Base-by-base conservation (phyloP, 1,139 yeast species). In the Magnusiomyces suaveolens region DNA sequence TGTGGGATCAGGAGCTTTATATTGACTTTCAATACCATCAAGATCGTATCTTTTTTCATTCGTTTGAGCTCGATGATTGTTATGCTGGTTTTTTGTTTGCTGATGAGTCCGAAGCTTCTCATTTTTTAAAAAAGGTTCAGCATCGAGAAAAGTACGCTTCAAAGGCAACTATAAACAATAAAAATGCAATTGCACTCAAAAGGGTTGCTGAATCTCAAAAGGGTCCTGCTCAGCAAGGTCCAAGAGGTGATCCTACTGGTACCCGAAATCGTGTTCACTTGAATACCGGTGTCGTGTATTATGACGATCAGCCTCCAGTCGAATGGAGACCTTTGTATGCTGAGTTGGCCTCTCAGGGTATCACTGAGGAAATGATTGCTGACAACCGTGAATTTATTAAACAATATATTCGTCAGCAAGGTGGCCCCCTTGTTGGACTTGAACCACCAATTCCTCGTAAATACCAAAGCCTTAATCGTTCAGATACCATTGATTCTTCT, bases 1-100 rank as follows among this genome's bases (percentile, higher is more conserved):
- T 92, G 0, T 92, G 98, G 98, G 98, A 92, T 69, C 98, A 92
- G 69, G 98, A 92, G 68, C 71, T 92, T 51, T 92, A 87, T 66
- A 83, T 88, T 10, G 85, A 87, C 63, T 89, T 92, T 67, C 84
- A 83, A 60, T 92, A 92, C 70, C 80, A 86, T 66, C 97, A 92
- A 69, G 98, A 92, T 68, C 79, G 98, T 26, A 83, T 95, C 52
- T 92, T 87, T 70, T 92, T 92, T 76, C 98, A 92, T 67, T 79
- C 95, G 10, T 92, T 92, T 72, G 98, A 92, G 72, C 75, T 88
- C 56, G 97, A 92, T 63, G 95, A 87, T 26, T 90, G 96, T 66
- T 77, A 77, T 56, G 90, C 83, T n/a, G 98, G 97, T 0, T 73
- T 92, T 24, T 71, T 92, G 53, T 92, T 92, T 69, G 96, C 90